A percentile compares a stretch with the other conserved stretches of the same genome.
Evolutionary conservation across 495 filamentous ascomycete genomes (phyloP).

Genomic region (Tuber brumale): DNA sequence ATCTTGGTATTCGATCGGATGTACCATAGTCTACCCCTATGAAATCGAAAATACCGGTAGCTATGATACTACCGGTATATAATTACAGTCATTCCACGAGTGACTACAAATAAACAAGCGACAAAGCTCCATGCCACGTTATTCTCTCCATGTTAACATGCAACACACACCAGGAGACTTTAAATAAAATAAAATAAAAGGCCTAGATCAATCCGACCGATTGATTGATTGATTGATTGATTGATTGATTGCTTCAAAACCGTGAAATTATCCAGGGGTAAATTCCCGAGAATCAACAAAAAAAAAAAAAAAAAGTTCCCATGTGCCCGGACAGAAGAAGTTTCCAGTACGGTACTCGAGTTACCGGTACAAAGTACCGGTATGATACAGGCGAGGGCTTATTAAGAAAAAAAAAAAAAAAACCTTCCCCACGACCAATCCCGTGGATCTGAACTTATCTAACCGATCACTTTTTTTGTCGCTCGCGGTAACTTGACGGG

Average conservation of each 20-base stretch:
- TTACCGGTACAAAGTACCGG: too few relatives aligned
- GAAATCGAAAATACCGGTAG: background rate
- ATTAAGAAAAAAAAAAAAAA: background rate
- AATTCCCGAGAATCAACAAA: background rate
- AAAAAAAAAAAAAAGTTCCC: background rate
- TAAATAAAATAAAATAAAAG: too few relatives aligned
- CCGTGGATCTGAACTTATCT: background rate
- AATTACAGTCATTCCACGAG: background rate
- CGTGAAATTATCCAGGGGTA: constrained; percentile 1
- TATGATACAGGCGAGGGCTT: background rate
- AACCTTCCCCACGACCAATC: background rate
- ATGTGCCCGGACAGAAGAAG: background rate
- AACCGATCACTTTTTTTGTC: background rate
- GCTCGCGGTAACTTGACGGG: constrained; percentile 2
- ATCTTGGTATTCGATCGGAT: background rate
- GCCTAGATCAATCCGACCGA: background rate
- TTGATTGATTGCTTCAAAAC: background rate
- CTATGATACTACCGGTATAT: too few relatives aligned
- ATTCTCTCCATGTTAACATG: background rate
- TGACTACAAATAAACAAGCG: background rate
- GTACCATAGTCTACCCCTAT: background rate
- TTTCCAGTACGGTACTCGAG: too few relatives aligned
- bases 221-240: too few relatives aligned
- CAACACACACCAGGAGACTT: background rate
- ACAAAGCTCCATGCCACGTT: background rate